Percentiles rank a stretch among this genome's conserved stretches.
Conservation (phyloP, 2,329 filamentous ascomycete genomes). For the Epichloe glyceriae region DNA sequence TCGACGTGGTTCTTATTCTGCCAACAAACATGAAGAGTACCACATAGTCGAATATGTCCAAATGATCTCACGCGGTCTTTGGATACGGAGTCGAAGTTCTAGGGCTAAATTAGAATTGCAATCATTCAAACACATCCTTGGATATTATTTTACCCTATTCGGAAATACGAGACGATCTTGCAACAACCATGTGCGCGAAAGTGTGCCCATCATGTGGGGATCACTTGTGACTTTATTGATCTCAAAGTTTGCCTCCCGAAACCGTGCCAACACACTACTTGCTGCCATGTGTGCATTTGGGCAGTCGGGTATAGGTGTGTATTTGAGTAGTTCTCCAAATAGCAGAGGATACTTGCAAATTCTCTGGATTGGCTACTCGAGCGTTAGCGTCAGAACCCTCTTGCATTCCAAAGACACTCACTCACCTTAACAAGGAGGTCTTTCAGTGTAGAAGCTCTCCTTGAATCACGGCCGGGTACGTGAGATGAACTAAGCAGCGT, state of each 20-base stretch:
- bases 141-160: conserved; percentile 42
- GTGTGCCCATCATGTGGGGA: conserved; percentile 49
- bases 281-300: conserved; percentile 72
- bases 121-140: background rate
- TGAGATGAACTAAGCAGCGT: conserved; percentile 61
- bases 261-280: conserved; percentile 54
- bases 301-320: conserved; percentile 75
- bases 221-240: conserved; percentile 82
- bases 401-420: background rate
- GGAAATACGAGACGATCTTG: conserved; percentile 71
- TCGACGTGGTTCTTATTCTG: conserved; percentile 54
- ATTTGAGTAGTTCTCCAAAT: conserved; percentile 69
- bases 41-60: conserved; percentile 70
- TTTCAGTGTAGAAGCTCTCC: conserved; percentile 67
- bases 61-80: conserved; percentile 63
- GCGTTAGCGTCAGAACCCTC: background rate
- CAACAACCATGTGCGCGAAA: conserved; percentile 74
- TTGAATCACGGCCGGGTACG: conserved; percentile 46
- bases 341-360: conserved; percentile 84
- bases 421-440: conserved; percentile 82
- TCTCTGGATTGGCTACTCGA: conserved; percentile 68
- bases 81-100: conserved; percentile 39
- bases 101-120: background rate
- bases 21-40: conserved; percentile 73
- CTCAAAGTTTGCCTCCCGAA: conserved; percentile 62